A percentile compares a stretch with the other conserved stretches of the same genome.
Evolutionary conservation across 192 early-diverging fungal species (phyloP).

Genomic region (Coemansia sp.): DNA sequence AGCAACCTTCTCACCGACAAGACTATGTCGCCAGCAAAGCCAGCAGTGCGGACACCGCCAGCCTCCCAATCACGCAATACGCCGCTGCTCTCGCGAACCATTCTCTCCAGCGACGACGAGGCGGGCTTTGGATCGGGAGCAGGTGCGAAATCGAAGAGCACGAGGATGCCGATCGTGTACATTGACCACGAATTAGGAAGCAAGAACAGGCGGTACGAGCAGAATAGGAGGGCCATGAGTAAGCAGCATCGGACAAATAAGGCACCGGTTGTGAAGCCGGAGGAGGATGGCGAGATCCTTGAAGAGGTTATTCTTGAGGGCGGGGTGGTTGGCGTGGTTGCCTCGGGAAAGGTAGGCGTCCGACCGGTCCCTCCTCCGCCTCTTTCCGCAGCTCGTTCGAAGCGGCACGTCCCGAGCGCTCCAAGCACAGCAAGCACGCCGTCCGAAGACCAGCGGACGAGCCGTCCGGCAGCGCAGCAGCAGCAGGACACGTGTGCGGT

Average conservation of each 20-base stretch:
- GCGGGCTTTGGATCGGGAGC: background rate
- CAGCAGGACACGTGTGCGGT: background rate
- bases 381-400: background rate
- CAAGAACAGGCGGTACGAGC: background rate
- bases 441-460: background rate
- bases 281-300: background rate
- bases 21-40: background rate
- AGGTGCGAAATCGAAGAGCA: background rate
- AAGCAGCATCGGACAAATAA: background rate
- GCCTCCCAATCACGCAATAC: background rate
- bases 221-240: background rate
- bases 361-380: background rate
- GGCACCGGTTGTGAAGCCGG: background rate
- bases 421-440: background rate
- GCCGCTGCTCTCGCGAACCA: background rate
- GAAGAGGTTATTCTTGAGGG: background rate
- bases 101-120: background rate
- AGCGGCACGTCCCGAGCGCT: background rate
- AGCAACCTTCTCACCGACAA: slow-evolving; percentile 1
- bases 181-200: slow-evolving; percentile 17
- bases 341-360: background rate
- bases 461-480: background rate
- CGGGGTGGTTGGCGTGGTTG: background rate
- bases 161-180: background rate
- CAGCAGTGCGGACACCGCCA: background rate